phyloP scores from a whole-genome alignment of 2,329 filamentous ascomycete species.

The Fusarium sp. region DNA sequence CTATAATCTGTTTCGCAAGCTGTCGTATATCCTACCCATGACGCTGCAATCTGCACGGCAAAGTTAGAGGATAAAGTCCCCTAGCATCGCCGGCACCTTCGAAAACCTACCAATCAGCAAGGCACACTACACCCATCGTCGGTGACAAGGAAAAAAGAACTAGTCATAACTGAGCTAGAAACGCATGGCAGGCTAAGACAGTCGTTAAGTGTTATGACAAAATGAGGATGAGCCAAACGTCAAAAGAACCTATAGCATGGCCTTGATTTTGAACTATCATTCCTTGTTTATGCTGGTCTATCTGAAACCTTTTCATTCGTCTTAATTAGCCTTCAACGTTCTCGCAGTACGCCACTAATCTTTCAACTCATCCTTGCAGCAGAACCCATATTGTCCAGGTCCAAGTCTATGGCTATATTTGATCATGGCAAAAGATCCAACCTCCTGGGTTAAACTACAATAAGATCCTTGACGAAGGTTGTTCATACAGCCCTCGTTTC shows the following conservation, averaged over 20 bases:
- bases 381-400: slow-evolving; percentile 36
- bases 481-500: slow-evolving; percentile 26
- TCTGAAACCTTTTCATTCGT: slow-evolving; percentile 24
- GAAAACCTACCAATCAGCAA: slow-evolving; percentile 11
- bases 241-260: slow-evolving; percentile 15
- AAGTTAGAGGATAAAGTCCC: slow-evolving; percentile 16
- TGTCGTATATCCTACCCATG: slow-evolving; percentile 4
- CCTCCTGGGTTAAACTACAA: slow-evolving; percentile 26
- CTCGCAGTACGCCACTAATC: slow-evolving; percentile 19
- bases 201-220: slow-evolving; percentile 1
- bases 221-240: slow-evolving; percentile 15
- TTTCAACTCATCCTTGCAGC: slow-evolving; percentile 32
- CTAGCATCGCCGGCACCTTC: slow-evolving; percentile 3
- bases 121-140: not conserved
- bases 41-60: slow-evolving; percentile 14
- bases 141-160: not conserved
- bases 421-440: slow-evolving; percentile 30
- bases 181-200: not conserved
- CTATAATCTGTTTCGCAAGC: slow-evolving; percentile 4
- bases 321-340: slow-evolving; percentile 12
- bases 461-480: slow-evolving; percentile 19
- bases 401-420: slow-evolving; percentile 29
- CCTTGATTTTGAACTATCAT: slow-evolving; percentile 30
- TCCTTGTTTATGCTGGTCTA: slow-evolving; percentile 30
- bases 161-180: slow-evolving; percentile 6